phyloP scores from a whole-genome alignment of 2,329 filamentous ascomycete species.

The Plectosphaerella sp. region DNA sequence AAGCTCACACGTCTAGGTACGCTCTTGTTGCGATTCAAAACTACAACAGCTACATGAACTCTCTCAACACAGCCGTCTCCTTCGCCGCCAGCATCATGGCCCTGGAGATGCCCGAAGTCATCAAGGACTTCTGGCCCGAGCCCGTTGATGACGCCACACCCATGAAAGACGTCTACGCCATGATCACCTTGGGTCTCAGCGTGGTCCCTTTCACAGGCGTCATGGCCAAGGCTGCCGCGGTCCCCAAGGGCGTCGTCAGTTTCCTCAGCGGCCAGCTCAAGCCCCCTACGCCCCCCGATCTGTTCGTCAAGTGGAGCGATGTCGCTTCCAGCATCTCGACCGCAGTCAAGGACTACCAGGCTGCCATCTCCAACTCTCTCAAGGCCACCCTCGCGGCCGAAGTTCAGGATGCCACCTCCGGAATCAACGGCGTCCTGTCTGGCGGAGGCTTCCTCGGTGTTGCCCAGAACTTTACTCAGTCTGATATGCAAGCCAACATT shows the following conservation, averaged over 20 bases:
- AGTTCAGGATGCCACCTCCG: conserved; percentile 1
- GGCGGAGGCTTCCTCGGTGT: conserved; percentile 9
- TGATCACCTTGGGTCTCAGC: conserved; percentile 6
- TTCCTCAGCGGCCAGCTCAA: conserved; percentile 3
- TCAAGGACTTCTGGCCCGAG: conserved; percentile 9
- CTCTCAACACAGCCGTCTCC: conserved; percentile 7
- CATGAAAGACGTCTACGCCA: conserved; percentile 4
- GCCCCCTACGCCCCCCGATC: conserved; percentile 1
- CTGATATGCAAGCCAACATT: conserved; percentile 6
- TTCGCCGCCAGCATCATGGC: conserved; percentile 9
- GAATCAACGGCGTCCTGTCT: conserved; percentile 2
- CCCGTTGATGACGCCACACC: conserved; percentile 5
- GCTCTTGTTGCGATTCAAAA: conserved; percentile 6
- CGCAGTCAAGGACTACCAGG: conserved; percentile 5
- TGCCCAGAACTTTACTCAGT: conserved; percentile 8
- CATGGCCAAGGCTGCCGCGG: background rate
- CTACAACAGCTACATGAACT: conserved; percentile 10
- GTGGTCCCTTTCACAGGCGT: conserved; percentile 7
- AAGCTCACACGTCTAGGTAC: background rate
- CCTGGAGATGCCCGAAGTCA: conserved; percentile 7
- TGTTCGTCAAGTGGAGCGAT: conserved; percentile 4
- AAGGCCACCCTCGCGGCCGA: conserved; percentile 8
- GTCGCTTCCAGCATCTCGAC: conserved; percentile 1
- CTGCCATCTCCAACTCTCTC: conserved; percentile 1
- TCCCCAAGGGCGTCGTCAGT: background rate